phyloP scores from a whole-genome alignment of 2,329 filamentous ascomycete species.

The Talaromyces albobiverticillius region DNA sequence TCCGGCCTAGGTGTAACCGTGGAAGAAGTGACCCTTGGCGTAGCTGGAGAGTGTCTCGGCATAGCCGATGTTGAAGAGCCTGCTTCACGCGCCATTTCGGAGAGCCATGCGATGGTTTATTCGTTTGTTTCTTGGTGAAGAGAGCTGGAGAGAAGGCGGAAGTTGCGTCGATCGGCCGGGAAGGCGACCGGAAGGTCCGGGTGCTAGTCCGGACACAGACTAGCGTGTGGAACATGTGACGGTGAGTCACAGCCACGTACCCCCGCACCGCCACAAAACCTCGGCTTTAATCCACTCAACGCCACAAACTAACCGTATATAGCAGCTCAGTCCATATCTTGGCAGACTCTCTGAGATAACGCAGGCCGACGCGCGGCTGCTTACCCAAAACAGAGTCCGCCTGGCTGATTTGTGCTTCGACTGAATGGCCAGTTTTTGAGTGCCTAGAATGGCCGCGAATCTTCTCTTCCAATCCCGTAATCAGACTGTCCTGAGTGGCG shows the following conservation, averaged over 20 bases:
- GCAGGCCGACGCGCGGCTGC: background rate
- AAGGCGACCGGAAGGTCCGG: too few relatives aligned
- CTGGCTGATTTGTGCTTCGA: background rate
- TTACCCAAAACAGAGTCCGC: background rate
- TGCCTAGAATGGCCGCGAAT: slow-evolving; percentile 7
- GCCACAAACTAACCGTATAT: too few relatives aligned
- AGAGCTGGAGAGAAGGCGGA: too few relatives aligned
- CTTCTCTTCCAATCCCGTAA: slow-evolving; percentile 9
- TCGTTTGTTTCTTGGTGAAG: background rate
- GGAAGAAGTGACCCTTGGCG: background rate
- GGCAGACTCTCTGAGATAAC: background rate
- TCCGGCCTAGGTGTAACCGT: background rate
- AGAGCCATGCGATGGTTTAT: background rate
- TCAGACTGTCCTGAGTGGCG: background rate
- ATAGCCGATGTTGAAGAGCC: slow-evolving; percentile 2
- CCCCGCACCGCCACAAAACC: too few relatives aligned
- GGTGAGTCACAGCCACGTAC: too few relatives aligned
- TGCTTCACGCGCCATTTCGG: slow-evolving; percentile 13
- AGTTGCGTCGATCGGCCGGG: too few relatives aligned
- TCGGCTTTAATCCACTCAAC: too few relatives aligned
- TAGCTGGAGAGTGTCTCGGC: background rate
- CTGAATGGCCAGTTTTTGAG: background rate
- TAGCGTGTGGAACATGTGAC: too few relatives aligned
- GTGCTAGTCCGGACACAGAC: too few relatives aligned
- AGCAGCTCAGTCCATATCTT: background rate